These are phyloP conservation scores for Diplodia sapinea DNA, from an alignment of 2,329 filamentous ascomycete species.

Conservation along the genomic window DNA sequence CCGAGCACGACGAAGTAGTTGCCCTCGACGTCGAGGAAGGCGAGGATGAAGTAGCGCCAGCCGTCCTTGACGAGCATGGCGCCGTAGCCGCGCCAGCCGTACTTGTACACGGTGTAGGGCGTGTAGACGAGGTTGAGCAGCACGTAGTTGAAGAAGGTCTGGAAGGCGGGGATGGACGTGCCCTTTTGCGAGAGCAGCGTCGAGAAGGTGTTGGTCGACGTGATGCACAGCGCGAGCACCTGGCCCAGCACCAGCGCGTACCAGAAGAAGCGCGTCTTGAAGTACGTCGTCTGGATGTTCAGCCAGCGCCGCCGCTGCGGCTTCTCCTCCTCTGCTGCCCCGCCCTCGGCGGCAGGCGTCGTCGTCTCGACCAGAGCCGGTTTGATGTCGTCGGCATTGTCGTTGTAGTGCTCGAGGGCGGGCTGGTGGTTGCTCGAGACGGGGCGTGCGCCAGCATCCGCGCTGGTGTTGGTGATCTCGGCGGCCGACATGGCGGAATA, in stretches of 20 bases:
- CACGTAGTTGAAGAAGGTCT: constrained; percentile 94
- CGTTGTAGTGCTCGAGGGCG: background rate
- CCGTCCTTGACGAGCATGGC: constrained; percentile 71
- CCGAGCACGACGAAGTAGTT: constrained; percentile 98
- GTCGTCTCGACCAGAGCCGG: constrained; percentile 8
- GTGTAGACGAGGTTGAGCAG: constrained; percentile 84
- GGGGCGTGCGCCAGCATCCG: background rate
- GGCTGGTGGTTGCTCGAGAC: background rate
- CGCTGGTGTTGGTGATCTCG: background rate
- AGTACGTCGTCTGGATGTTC: constrained; percentile 22
- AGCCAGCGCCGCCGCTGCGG: constrained; percentile 12
- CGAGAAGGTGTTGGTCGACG: constrained; percentile 88
- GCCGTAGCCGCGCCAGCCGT: constrained; percentile 75
- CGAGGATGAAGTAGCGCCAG: constrained; percentile 93
- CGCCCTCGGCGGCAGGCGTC: no score
- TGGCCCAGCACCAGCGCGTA: constrained; percentile 53
- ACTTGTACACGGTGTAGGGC: constrained; percentile 75
- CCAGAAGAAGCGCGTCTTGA: constrained; percentile 32
- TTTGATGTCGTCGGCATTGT: background rate
- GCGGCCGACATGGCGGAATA: background rate
- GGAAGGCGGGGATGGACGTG: constrained; percentile 90
- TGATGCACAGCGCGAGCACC: constrained; percentile 86
- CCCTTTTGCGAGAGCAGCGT: constrained; percentile 68
- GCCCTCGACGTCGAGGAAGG: constrained; percentile 92
- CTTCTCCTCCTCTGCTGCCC: background rate